Base-by-base conservation (phyloP, 164 flowering plant species). In the Kingdonia uniflora region DNA sequence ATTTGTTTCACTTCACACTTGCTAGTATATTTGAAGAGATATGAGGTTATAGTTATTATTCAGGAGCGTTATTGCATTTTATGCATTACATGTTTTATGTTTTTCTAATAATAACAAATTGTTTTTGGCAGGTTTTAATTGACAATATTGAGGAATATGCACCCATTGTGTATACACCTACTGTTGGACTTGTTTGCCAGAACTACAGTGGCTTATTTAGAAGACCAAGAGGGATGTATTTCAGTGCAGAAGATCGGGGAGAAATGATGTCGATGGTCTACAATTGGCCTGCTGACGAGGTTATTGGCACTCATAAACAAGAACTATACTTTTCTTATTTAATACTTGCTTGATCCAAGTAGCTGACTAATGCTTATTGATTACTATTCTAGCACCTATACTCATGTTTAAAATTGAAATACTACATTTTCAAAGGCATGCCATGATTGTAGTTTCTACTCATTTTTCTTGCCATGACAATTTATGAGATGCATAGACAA, bases 251-350 rank as follows among this genome's bases (percentile, higher is more conserved):
- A 39, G 98, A 92, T 73, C 89, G 95, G 65, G 97, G 95, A 48
- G 95, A 88, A 71, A 84, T 87, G 98, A 87, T 87, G 92, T 87
- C 95, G 35, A 85, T 84, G 96, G 88, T 85, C 53, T 85, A 87
- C 43, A 85, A 87, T 66, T 91, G 98, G 98, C 96, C 98, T 24
- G 86, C 98, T 49, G 98, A 92, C 1, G 88, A 85, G 95, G 98
- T 91, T 16, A 42, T 47, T 20, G 21, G 13, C 35, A 29, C 35
- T 29, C 8, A 4, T 29, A 29, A 29, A 29, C 35, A 29, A 29
- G 8, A 4, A 29, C 35, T 29, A 4, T 29, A 29, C 4, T 29
- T n/a, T n/a, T n/a, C n/a, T n/a, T n/a, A n/a, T n/a, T n/a, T n/a
- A n/a, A n/a, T n/a, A n/a, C n/a, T n/a, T n/a, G n/a, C n/a, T n/a